Conservation (phyloP, 2,329 filamentous ascomycete species). For the Alternaria novae-zelandiae region DNA sequence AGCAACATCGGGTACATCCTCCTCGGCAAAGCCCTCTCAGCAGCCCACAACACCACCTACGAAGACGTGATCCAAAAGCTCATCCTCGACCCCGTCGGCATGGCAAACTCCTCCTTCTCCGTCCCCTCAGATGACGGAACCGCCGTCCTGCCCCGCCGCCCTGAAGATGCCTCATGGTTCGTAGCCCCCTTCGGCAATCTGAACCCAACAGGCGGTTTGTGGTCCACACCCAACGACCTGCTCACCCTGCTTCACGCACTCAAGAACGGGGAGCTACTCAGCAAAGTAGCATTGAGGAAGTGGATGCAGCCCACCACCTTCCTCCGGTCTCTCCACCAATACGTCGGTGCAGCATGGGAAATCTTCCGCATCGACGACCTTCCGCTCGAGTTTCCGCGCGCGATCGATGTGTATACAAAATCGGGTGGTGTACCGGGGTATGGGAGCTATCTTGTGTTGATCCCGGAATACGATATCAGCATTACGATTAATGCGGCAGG, state of each 20-base stretch:
- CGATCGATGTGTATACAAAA: constrained; percentile 35
- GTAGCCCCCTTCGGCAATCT: constrained; percentile 29
- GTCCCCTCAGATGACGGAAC: constrained; percentile 13
- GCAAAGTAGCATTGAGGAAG: constrained; percentile 16
- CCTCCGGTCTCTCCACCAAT: constrained; percentile 26
- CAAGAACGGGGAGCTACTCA: constrained; percentile 21
- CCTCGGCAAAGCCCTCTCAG: constrained; percentile 31
- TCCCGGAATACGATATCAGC: constrained; percentile 34
- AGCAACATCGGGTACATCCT: constrained; percentile 34
- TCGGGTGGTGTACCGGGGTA: constrained; percentile 33
- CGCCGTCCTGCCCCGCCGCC: constrained; percentile 24
- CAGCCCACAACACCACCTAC: constrained; percentile 24
- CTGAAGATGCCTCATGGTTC: constrained; percentile 26
- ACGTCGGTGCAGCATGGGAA: constrained; percentile 37
- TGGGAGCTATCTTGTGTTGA: constrained; percentile 20
- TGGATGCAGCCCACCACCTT: constrained; percentile 34
- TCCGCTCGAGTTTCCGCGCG: constrained; percentile 18
- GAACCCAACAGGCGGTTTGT: constrained; percentile 35
- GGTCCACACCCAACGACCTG: constrained; percentile 34
- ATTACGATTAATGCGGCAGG: constrained; percentile 33
- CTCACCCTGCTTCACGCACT: constrained; percentile 27
- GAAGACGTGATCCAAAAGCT: constrained; percentile 29
- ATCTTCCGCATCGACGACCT: constrained; percentile 30
- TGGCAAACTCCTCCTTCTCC: constrained; percentile 23
- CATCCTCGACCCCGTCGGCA: constrained; percentile 24